A percentile compares a stretch with the other conserved stretches of the same genome.
These are phyloP conservation scores for Chenopodium suecicum DNA, from an alignment of 148 eudicot genomes.

Conservation along the genomic window DNA sequence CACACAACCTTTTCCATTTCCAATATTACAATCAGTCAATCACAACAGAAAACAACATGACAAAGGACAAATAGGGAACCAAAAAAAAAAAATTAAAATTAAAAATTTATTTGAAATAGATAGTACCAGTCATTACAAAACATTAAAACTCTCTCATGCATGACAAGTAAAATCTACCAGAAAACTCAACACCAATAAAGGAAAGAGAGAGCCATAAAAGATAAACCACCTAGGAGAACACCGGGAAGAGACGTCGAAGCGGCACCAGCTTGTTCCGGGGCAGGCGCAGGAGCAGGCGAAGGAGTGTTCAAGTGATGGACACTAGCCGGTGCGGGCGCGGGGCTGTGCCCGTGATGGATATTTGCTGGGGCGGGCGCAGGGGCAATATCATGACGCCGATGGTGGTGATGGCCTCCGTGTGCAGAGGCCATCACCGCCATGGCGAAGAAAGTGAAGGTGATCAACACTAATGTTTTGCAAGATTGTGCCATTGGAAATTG, in stretches of 20 bases:
- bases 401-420: background rate
- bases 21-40: background rate
- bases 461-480: background rate
- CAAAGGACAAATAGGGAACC: background rate
- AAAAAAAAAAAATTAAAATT: background rate
- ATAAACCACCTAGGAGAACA: background rate
- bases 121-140: background rate
- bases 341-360: background rate
- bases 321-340: background rate
- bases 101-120: background rate
- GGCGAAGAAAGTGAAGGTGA: constrained; percentile 10
- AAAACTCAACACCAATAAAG: background rate
- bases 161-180: background rate
- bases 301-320: background rate
- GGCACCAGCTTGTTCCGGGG: background rate
- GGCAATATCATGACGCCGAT: constrained; percentile 1
- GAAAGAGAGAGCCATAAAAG: background rate
- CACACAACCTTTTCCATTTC: background rate
- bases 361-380: constrained; percentile 6
- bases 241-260: constrained; percentile 1
- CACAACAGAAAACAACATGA: background rate
- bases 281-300: constrained; percentile 16
- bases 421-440: background rate
- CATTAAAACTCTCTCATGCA: background rate
- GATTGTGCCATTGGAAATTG: constrained; percentile 1